Conservation (phyloP, 768 basidiomycete species). For the Rubroboletus satanas region DNA sequence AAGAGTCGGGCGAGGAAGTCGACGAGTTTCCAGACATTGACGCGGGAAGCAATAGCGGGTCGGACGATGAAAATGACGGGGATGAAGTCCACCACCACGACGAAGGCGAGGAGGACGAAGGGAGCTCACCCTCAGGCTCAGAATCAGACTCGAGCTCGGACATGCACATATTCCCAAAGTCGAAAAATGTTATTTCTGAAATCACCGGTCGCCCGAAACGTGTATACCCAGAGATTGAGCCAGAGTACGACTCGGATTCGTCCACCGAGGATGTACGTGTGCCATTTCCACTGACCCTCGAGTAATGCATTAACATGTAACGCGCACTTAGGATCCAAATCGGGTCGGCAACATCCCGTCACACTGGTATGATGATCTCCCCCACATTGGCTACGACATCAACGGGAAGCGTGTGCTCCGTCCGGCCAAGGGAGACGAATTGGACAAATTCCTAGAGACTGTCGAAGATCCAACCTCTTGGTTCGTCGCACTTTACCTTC, state of each 20-base stretch:
- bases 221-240: slow-evolving; percentile 85
- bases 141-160: slow-evolving; percentile 40
- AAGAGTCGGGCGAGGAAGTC: slow-evolving; percentile 52
- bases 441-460: slow-evolving; percentile 93
- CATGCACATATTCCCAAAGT: slow-evolving; percentile 55
- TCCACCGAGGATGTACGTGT: slow-evolving; percentile 83
- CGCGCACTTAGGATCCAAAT: slow-evolving; percentile 69
- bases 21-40: slow-evolving; percentile 76
- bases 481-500: slow-evolving; percentile 40
- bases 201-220: slow-evolving; percentile 83
- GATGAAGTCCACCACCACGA: slow-evolving; percentile 30
- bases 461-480: slow-evolving; percentile 90
- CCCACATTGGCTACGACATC: slow-evolving; percentile 97
- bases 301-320: slow-evolving; percentile 8
- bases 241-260: slow-evolving; percentile 87
- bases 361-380: slow-evolving; percentile 99
- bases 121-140: slow-evolving; percentile 32
- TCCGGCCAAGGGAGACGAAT: slow-evolving; percentile 91
- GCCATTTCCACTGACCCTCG: background rate
- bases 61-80: slow-evolving; percentile 32
- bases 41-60: slow-evolving; percentile 41
- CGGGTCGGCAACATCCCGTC: slow-evolving; percentile 92
- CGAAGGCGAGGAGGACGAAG: slow-evolving; percentile 35
- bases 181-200: slow-evolving; percentile 67
- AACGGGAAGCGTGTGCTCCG: slow-evolving; percentile 92